Evolutionary conservation across 2,329 filamentous ascomycete genomes (phyloP).

Genomic region (Didymella sp.): DNA sequence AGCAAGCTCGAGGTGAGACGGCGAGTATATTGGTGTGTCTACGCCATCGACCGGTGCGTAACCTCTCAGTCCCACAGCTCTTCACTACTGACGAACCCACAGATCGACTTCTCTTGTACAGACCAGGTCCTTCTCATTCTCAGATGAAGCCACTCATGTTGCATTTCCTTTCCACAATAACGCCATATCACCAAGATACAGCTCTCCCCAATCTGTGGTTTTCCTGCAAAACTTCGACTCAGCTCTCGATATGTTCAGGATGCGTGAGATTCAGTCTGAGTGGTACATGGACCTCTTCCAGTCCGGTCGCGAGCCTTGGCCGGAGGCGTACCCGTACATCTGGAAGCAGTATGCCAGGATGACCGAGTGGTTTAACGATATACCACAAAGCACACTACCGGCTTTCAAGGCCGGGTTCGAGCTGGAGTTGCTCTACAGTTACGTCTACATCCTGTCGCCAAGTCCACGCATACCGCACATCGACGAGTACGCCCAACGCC

Average conservation of each 20-base stretch:
- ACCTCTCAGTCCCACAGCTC: slow-evolving; percentile 6
- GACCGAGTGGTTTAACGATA: slow-evolving; percentile 80
- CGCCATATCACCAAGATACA: slow-evolving; percentile 51
- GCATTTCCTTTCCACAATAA: slow-evolving; percentile 67
- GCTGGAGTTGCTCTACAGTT: slow-evolving; percentile 88
- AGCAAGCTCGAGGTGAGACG: slow-evolving; percentile 77
- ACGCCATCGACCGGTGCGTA: slow-evolving; percentile 79
- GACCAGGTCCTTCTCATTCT: slow-evolving; percentile 88
- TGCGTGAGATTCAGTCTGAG: slow-evolving; percentile 83
- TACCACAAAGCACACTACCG: slow-evolving; percentile 69
- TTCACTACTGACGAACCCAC: slow-evolving; percentile 24
- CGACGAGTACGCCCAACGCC: slow-evolving; percentile 75
- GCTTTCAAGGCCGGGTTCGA: slow-evolving; percentile 80
- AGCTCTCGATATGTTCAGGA: slow-evolving; percentile 78
- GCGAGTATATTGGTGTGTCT: slow-evolving; percentile 88
- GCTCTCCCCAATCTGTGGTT: slow-evolving; percentile 57
- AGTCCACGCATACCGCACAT: slow-evolving; percentile 75
- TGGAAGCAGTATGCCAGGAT: slow-evolving; percentile 79
- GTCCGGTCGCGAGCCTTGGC: slow-evolving; percentile 71
- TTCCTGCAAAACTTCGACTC: slow-evolving; percentile 68
- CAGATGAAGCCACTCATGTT: slow-evolving; percentile 85
- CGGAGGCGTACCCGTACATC: slow-evolving; percentile 73
- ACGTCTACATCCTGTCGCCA: slow-evolving; percentile 86
- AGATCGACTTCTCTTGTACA: slow-evolving; percentile 89
- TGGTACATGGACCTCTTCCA: slow-evolving; percentile 93